phyloP scores from a whole-genome alignment of 192 early-diverging fungal genomes.

The Neocallimastix lanati region DNA sequence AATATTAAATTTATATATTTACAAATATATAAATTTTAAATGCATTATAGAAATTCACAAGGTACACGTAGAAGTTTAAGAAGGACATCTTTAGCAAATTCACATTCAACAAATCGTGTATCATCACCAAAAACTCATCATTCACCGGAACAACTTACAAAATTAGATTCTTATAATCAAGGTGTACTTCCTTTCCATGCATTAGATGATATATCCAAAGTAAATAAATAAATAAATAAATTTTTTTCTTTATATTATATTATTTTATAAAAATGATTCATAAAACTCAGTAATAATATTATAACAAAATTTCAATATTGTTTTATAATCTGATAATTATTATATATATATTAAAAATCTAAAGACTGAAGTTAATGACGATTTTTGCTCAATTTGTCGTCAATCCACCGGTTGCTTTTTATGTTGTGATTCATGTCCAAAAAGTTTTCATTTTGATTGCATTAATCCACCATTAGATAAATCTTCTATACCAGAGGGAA shows the following conservation, averaged over 20 bases:
- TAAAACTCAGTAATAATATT: no score
- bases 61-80: background rate
- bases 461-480: slow-evolving; percentile 19
- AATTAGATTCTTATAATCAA: background rate
- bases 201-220: background rate
- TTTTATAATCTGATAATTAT: no score
- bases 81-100: background rate
- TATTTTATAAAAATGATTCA: no score
- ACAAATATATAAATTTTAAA: no score
- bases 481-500: slow-evolving; percentile 7
- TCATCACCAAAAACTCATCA: background rate
- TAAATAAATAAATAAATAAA: background rate
- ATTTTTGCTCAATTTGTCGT: slow-evolving; percentile 25
- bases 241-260: no score
- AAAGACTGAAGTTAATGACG: slow-evolving; percentile 11
- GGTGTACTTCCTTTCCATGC: background rate
- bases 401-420: slow-evolving; percentile 19
- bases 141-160: background rate
- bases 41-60: background rate
- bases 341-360: background rate
- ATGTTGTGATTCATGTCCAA: slow-evolving; percentile 33
- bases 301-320: no score
- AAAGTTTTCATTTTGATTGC: slow-evolving; percentile 29
- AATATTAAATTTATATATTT: no score
- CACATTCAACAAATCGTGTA: background rate